Conservation (phyloP, 2,329 filamentous ascomycete species). For the Pseudogymnoascus sp. region DNA sequence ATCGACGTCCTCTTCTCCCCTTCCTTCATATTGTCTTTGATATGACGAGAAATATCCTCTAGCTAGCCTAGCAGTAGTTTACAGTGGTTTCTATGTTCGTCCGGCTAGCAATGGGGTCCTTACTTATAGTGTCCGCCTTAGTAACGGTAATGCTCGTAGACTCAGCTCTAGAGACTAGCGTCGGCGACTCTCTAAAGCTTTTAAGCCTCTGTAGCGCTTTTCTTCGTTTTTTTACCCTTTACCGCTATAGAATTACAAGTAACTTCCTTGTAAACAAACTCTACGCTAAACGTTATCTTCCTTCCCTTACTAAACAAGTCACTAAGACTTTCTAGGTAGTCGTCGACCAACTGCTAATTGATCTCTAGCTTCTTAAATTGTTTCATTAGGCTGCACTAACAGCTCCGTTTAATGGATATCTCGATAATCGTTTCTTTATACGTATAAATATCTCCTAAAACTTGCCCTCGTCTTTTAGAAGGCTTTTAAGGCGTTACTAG, state of each 20-base stretch:
- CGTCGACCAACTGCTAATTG: conserved; percentile 17
- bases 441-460: conserved; percentile 16
- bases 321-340: conserved; percentile 18
- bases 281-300: conserved; percentile 18
- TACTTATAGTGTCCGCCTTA: conserved; percentile 17
- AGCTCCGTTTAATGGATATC: conserved; percentile 17
- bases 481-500: conserved; percentile 13
- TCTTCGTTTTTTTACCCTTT: conserved; percentile 18
- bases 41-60: conserved; percentile 17
- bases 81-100: conserved; percentile 17
- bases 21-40: conserved; percentile 21
- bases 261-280: conserved; percentile 20
- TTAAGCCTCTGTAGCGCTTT: conserved; percentile 12
- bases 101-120: conserved; percentile 18
- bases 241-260: conserved; percentile 15
- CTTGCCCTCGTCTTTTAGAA: conserved; percentile 12
- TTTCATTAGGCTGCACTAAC: conserved; percentile 17
- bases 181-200: not conserved
- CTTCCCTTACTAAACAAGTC: conserved; percentile 17
- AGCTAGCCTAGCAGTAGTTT: conserved; percentile 16
- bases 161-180: conserved; percentile 14
- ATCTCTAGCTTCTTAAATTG: conserved; percentile 19
- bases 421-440: conserved; percentile 17
- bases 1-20: conserved; percentile 20
- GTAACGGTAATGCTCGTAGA: conserved; percentile 17